Evolutionary conservation across 768 basidiomycete genomes (phyloP), one percentile per base, ranked within the genome.

Genomic region (Steccherinum ochraceum): DNA sequence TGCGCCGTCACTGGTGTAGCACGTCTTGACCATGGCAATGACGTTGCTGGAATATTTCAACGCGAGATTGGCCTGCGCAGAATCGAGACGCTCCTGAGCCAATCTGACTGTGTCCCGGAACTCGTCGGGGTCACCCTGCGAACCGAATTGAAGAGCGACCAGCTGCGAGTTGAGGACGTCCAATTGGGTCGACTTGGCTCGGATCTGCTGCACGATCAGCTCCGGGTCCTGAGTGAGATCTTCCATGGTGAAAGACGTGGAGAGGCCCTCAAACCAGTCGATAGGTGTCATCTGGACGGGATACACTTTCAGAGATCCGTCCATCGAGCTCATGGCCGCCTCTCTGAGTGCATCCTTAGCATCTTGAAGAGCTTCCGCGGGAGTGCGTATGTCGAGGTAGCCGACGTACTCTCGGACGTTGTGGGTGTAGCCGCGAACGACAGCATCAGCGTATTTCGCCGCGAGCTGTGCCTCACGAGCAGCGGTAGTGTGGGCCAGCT

Each of bases 381-480:
- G 23, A 24, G 25, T 24, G 19, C n/a, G 23, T 12, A 45, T 7
- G 10, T 16, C 52, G 2, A 40, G 45, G 62, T 62, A 65, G 11
- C 64, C 60, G 40, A 65, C 50, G 48, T 62, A 65, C 48, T 60
- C 55, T 10, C 63, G 58, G 35, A 65, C 56, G 19, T 50, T 54
- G 46, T 65, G 64, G 10, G 59, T 58, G 50, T 58, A 63, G 5
- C 64, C 64, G 48, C 63, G 64, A 21, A 65, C 61, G 24, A 65
- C 64, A 3, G 62, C 61, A 19, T 65, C 64, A 12, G 56, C 49
- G 48, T 65, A 59, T 46, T 65, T 65, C 5, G 64, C 42, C 0
- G 64, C 59, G 5, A 65, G 54, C 44, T 63, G 64, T 1, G 57
- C 51, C 27, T 65, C 57, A 10, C 59, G 59, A 10, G 61, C 62